These are phyloP conservation scores for Acanthamoeba culbertsoni DNA, from an alignment of 208 protist species.

Conservation along the genomic window DNA sequence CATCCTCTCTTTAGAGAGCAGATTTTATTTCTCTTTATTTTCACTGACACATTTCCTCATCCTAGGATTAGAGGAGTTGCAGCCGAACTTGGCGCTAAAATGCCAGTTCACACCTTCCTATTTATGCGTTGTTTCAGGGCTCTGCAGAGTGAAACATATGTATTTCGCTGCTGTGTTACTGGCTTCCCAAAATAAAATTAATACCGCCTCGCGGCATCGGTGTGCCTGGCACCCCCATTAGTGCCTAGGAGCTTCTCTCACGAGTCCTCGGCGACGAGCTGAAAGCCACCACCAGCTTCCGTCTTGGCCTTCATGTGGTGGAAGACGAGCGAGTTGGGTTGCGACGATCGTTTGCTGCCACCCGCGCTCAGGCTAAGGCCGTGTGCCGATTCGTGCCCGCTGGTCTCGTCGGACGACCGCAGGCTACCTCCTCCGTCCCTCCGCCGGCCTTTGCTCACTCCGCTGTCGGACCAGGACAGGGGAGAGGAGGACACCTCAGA, in stretches of 20 bases:
- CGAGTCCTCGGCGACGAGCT: background rate
- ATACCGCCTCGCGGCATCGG: background rate
- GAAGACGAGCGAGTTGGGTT: background rate
- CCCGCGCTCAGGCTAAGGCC: background rate
- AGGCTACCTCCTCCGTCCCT: background rate
- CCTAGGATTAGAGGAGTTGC: too few species aligned
- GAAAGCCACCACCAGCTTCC: background rate
- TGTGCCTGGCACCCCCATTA: background rate
- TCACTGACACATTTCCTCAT: too few species aligned
- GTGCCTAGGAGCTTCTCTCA: background rate
- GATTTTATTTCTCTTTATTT: background rate
- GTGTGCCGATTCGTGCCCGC: background rate
- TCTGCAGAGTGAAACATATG: too few species aligned
- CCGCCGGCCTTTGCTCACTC: background rate
- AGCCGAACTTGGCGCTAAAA: too few species aligned
- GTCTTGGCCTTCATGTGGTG: slow-evolving; percentile 26
- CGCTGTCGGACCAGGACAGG: too few species aligned
- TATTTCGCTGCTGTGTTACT: too few species aligned
- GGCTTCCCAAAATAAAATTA: background rate
- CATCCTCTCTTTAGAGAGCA: background rate
- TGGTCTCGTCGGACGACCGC: background rate
- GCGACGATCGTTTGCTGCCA: background rate
- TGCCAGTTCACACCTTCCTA: too few species aligned
- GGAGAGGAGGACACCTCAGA: too few species aligned
- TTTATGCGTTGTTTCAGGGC: too few species aligned